Percentiles rank a stretch among this genome's conserved stretches.
Conservation (phyloP, 2,329 filamentous ascomycete genomes). For the Endocalyx cinctus region DNA sequence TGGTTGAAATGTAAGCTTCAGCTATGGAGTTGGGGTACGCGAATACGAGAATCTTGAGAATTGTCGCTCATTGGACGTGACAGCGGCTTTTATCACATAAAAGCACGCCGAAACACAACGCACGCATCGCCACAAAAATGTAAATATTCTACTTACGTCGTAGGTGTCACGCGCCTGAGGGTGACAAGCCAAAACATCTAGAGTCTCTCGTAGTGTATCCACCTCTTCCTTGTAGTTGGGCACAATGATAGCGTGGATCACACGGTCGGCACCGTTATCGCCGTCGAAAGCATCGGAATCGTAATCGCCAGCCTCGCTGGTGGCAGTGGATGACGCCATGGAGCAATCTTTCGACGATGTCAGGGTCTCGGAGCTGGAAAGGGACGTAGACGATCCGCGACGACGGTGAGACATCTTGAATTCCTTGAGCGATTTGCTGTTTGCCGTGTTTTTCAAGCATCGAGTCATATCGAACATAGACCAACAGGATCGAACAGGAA, state of each 20-base stretch:
- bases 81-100: too few species aligned
- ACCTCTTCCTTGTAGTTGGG: constrained; percentile 73
- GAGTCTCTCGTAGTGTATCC: constrained; percentile 62
- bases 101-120: too few species aligned
- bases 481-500: constrained; percentile 59
- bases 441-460: constrained; percentile 41
- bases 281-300: constrained; percentile 44
- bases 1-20: constrained; percentile 30
- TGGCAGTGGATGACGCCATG: constrained; percentile 36
- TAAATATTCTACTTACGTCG: constrained; percentile 52
- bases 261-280: constrained; percentile 36
- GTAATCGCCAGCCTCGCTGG: constrained; percentile 48
- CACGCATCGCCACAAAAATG: too few species aligned
- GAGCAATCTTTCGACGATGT: constrained; percentile 38
- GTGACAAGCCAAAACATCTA: constrained; percentile 65
- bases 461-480: constrained; percentile 54
- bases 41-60: too few species aligned
- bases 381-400: constrained; percentile 49
- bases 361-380: constrained; percentile 53
- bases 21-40: too few species aligned
- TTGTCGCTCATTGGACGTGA: too few species aligned
- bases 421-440: constrained; percentile 41
- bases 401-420: constrained; percentile 44
- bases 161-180: constrained; percentile 59
- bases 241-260: constrained; percentile 64